Evolutionary conservation across 176 grass and related monocot genomes (phyloP).

Genomic region (Cenchrus americanus): DNA sequence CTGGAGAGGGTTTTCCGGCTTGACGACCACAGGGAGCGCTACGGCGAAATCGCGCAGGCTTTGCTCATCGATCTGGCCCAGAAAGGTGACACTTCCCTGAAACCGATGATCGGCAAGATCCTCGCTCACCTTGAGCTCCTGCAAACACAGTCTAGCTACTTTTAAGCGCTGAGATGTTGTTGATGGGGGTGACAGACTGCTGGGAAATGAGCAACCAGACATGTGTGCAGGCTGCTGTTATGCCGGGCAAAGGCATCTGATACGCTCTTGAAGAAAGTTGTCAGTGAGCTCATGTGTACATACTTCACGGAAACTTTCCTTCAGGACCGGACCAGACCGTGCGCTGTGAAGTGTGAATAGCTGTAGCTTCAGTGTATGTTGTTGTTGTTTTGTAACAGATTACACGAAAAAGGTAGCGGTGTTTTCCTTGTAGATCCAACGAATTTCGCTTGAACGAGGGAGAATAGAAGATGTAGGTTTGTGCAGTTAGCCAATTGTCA

Average conservation of each 20-base stretch:
- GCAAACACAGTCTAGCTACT: constrained; percentile 86
- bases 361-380: background rate
- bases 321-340: background rate
- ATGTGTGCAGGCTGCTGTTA: background rate
- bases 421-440: background rate
- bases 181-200: background rate
- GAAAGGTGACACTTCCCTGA: constrained; percentile 63
- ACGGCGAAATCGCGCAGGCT: constrained; percentile 56
- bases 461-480: background rate
- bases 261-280: background rate
- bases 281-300: background rate
- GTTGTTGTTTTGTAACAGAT: background rate
- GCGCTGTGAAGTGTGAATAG: background rate
- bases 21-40: constrained; percentile 59
- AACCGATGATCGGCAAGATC: constrained; percentile 83
- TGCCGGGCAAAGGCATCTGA: background rate
- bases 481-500: background rate
- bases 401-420: background rate
- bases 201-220: background rate
- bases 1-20: constrained; percentile 77
- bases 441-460: background rate
- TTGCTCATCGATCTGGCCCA: constrained; percentile 83
- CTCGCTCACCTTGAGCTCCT: constrained; percentile 85
- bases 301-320: background rate
- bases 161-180: constrained; percentile 32